Percentiles rank a stretch among this genome's conserved stretches.
phyloP scores from a whole-genome alignment of 2,329 filamentous ascomycete genomes.

The Apiospora koreana region DNA sequence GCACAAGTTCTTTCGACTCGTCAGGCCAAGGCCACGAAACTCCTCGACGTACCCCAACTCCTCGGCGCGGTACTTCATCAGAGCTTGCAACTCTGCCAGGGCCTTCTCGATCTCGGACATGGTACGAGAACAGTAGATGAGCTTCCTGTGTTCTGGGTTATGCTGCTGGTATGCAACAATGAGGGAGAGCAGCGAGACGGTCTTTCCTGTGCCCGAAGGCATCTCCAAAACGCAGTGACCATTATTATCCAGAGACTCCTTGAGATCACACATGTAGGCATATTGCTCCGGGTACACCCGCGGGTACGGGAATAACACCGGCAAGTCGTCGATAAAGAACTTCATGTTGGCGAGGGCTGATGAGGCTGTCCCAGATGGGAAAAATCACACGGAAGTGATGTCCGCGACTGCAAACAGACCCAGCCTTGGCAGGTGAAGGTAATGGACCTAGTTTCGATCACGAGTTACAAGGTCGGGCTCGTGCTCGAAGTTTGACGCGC shows the following conservation, averaged over 20 bases:
- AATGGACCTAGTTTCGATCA: background rate
- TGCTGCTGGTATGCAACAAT: constrained; percentile 97
- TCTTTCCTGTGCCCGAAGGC: constrained; percentile 98
- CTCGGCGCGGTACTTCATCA: constrained; percentile 93
- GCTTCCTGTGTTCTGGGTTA: constrained; percentile 88
- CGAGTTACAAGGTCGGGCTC: background rate
- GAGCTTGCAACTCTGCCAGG: constrained; percentile 80
- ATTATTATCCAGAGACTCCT: constrained; percentile 85
- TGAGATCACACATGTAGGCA: constrained; percentile 84
- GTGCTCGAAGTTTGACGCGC: background rate
- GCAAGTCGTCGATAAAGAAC: constrained; percentile 70
- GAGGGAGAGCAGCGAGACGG: constrained; percentile 88
- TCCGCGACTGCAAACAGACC: background rate
- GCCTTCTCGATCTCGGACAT: constrained; percentile 99
- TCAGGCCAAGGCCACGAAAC: constrained; percentile 87
- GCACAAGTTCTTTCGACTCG: constrained; percentile 96
- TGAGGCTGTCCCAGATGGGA: background rate
- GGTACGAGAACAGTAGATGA: constrained; percentile 99
- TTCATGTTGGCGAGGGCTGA: constrained; percentile 57
- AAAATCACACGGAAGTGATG: background rate
- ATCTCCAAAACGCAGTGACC: constrained; percentile 98
- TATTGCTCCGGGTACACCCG: constrained; percentile 63
- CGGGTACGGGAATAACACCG: constrained; percentile 42
- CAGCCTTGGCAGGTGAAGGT: background rate
- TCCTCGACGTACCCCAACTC: constrained; percentile 91